Base-by-base conservation (phyloP, 345 rosid species). In the Hevea brasiliensis region DNA sequence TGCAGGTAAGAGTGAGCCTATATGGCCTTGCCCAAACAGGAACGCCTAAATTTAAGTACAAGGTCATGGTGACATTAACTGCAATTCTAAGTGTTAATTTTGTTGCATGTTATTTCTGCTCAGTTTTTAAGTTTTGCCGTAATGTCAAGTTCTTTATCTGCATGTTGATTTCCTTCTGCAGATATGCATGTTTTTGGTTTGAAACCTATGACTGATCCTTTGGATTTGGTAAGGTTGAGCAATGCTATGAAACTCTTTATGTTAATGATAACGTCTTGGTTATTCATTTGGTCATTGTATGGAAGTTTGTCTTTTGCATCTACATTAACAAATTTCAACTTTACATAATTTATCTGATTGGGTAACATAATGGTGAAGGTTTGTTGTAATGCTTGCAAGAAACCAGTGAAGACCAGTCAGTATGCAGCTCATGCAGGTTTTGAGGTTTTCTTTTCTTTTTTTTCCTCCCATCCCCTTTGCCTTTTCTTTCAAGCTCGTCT, bases 381-480 rank as follows among this genome's bases (percentile, higher is more conserved):
- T 68, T 79, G 86, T 58, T 89, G 91, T 85, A 87, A 86, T 77
- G 85, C 82, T n/a, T 89, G 93, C 81, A 89, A 87, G 85, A 89
- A 85, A 84, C 90, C 93, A 54, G 68, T 89, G 64, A 84, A 74
- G 83, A 86, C 87, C 72, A 89, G 88, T 81, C 93, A 85, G 45
- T 89, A 81, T 80, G 80, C 83, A 4, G 83, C 80, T 80, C 93
- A 87, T 87, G 84, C 89, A 84, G 93, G 93, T 89, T 68, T 61
- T 79, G 75, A 57, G 64, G 72, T 67, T 60, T 80, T 78, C 59
- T 58, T 67, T 63, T 72, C 65, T 4, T 32, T n/a, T 32, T 32
- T 32, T 32, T 32, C 37, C 37, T 32, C 37, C 37, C 37, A 32
- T 4, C 2, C 2, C 37, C 37, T 32, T 32, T n/a, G 3, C 37